Evolutionary conservation across 805 yeast genomes (phyloP).

Genomic region (Spathaspora sp.): DNA sequence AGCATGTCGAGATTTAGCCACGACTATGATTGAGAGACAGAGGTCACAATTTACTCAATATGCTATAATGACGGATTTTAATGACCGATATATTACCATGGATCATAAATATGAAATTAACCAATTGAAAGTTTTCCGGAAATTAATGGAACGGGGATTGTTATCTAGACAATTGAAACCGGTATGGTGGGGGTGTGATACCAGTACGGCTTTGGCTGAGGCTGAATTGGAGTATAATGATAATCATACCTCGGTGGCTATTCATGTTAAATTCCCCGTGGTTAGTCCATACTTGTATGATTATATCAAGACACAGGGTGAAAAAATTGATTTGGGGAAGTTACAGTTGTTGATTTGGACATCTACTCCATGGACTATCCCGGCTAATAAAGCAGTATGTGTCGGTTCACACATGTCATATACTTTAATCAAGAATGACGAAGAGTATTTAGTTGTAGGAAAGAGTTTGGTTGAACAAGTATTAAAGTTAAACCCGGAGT

Average conservation of each 20-base stretch:
- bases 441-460: constrained; percentile 57
- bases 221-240: constrained; percentile 89
- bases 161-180: constrained; percentile 88
- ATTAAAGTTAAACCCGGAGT: constrained; percentile 20
- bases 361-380: constrained; percentile 97
- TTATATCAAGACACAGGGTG: background rate
- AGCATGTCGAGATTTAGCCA: constrained; percentile 69
- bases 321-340: constrained; percentile 1
- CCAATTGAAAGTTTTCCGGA: constrained; percentile 69
- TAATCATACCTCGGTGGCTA: constrained; percentile 64
- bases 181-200: constrained; percentile 96
- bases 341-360: constrained; percentile 77
- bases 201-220: constrained; percentile 92
- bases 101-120: constrained; percentile 64
- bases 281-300: constrained; percentile 3
- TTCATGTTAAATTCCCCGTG: constrained; percentile 62
- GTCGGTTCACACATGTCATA: constrained; percentile 59
- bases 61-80: constrained; percentile 85
- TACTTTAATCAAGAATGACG: constrained; percentile 33
- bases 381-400: constrained; percentile 82
- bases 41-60: constrained; percentile 58
- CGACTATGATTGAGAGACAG: constrained; percentile 62
- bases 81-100: constrained; percentile 69
- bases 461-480: constrained; percentile 42
- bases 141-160: constrained; percentile 60